A percentile compares a stretch with the other conserved stretches of the same genome.
Conservation (phyloP, 306 rosid species). For the Senna tora region DNA sequence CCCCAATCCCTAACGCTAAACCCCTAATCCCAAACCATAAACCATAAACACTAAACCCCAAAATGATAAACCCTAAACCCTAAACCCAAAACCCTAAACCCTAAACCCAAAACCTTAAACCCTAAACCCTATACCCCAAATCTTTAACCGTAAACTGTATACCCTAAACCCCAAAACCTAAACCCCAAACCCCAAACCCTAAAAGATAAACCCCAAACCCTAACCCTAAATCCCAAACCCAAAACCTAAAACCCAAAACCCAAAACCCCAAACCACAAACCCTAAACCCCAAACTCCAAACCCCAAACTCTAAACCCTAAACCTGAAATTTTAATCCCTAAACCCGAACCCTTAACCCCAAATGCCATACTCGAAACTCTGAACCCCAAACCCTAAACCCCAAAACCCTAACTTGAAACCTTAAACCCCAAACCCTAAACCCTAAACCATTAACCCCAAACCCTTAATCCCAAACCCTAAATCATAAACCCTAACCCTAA, state of each 20-base stretch:
- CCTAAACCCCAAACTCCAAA: slow-evolving; percentile 25
- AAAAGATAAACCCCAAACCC: too few species aligned
- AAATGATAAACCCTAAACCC: too few species aligned
- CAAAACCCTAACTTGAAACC: too few species aligned
- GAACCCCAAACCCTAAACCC: too few species aligned
- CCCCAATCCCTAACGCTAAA: too few species aligned
- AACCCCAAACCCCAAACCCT: slow-evolving; percentile 33
- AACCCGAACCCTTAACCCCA: too few species aligned
- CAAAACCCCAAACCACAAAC: slow-evolving; percentile 6
- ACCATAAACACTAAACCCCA: too few species aligned
- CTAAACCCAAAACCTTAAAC: slow-evolving; percentile 36
- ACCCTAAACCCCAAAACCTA: slow-evolving; percentile 30
- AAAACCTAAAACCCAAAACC: slow-evolving; percentile 29
- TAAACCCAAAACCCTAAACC: slow-evolving; percentile 29
- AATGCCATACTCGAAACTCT: too few species aligned
- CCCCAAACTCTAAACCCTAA: slow-evolving; percentile 33
- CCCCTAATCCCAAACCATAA: too few species aligned
- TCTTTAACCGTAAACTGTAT: too few species aligned
- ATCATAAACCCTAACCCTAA: slow-evolving; percentile 15
- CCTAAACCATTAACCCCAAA: neutral
- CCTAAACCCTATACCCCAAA: too few species aligned
- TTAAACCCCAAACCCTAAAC: neutral
- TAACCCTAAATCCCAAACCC: slow-evolving; percentile 27
- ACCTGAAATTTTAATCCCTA: slow-evolving; percentile 29
- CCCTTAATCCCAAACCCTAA: slow-evolving; percentile 24